Evolutionary conservation across 108 stramenopile genomes (phyloP).

Genomic region (Skeletonema costatum): DNA sequence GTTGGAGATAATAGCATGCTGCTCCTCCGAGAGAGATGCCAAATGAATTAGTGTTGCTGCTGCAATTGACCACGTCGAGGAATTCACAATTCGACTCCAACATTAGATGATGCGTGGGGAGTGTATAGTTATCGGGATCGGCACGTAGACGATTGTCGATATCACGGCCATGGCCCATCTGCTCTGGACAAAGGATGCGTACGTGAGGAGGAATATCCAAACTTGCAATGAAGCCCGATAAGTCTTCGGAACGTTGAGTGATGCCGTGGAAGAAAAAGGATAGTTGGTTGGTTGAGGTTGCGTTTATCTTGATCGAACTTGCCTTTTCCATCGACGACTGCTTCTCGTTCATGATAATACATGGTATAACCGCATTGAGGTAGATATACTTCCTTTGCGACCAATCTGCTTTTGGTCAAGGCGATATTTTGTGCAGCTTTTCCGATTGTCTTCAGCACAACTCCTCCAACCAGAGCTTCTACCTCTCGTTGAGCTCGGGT

Average conservation of each 20-base stretch:
- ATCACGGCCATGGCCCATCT: slow-evolving; percentile 17
- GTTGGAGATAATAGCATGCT: slow-evolving; percentile 9
- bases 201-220: slow-evolving; percentile 9
- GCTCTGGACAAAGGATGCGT: slow-evolving; percentile 16
- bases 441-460: neutral
- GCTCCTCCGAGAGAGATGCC: slow-evolving; percentile 19
- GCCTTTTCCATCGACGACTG: neutral
- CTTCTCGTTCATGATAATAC: neutral
- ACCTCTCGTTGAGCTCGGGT: neutral
- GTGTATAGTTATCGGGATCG: slow-evolving; percentile 1
- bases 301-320: neutral
- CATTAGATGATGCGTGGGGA: slow-evolving; percentile 14
- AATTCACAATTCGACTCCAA: slow-evolving; percentile 17
- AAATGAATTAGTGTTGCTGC: slow-evolving; percentile 13
- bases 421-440: neutral
- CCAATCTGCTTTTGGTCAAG: neutral
- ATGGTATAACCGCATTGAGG: neutral
- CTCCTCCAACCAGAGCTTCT: neutral
- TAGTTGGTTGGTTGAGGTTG: neutral
- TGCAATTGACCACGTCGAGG: slow-evolving; percentile 6
- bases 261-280: neutral
- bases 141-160: neutral
- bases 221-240: neutral
- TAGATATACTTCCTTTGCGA: neutral
- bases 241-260: neutral